phyloP scores from a whole-genome alignment of 345 rosid species.

The Eucalyptus rudis region DNA sequence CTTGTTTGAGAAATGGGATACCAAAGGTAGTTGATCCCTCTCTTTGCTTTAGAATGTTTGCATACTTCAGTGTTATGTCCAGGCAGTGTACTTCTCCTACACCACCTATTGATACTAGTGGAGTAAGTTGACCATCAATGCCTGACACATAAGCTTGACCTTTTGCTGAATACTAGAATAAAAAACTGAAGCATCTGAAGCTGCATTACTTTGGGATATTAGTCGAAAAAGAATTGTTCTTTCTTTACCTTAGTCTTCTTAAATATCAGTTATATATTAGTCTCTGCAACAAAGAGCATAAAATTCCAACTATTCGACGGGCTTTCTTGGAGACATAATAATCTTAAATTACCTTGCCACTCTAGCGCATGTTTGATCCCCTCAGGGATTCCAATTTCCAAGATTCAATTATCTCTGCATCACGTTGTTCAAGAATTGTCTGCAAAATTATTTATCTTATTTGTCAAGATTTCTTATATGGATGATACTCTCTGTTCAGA shows the following conservation, averaged over 20 bases:
- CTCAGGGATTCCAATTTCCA: not conserved
- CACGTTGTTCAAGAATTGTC: not conserved
- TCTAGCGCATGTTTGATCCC: not conserved
- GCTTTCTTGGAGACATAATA: not conserved
- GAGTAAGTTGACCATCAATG: not conserved
- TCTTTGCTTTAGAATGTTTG: not conserved
- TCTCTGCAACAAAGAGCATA: not conserved
- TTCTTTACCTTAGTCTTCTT: not conserved
- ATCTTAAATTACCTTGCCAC: not conserved
- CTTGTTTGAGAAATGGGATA: conserved; percentile 63
- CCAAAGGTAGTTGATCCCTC: conserved; percentile 47
- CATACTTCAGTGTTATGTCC: not conserved
- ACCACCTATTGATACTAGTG: not conserved
- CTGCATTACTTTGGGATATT: not conserved
- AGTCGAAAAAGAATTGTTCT: not conserved
- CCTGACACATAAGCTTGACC: not conserved
- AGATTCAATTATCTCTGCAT: not conserved
- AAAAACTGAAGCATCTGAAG: not conserved
- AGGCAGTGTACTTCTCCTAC: not conserved
- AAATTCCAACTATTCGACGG: not conserved
- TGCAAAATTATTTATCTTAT: not conserved
- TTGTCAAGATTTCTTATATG: not conserved
- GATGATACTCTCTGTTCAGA: not conserved
- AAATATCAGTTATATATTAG: not conserved
- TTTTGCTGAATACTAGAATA: not conserved